Evolutionary conservation across 1,284 basidiomycete genomes (phyloP).

Genomic region (Ustilago loliicola): DNA sequence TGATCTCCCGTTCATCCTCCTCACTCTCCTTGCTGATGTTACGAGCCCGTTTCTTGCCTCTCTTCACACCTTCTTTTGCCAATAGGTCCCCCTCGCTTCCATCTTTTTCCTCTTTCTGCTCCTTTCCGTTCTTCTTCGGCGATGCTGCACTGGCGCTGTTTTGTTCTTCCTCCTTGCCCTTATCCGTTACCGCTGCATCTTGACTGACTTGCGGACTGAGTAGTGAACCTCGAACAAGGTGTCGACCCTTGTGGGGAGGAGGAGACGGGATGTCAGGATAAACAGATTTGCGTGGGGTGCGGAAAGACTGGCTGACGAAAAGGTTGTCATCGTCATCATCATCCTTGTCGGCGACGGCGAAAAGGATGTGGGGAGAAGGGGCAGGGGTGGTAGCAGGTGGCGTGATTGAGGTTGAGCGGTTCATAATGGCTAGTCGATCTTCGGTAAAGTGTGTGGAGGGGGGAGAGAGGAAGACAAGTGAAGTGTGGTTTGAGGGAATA

Average conservation of each 20-base stretch:
- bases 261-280: background rate
- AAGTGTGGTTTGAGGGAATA: background rate
- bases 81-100: background rate
- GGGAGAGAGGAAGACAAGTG: background rate
- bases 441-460: background rate
- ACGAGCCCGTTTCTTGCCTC: conserved; percentile 1
- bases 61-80: background rate
- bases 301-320: conserved; percentile 11
- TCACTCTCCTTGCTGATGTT: background rate
- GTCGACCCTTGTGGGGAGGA: background rate
- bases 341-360: no score
- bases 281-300: background rate
- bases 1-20: background rate
- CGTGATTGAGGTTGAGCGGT: background rate
- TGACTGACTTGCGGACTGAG: no score
- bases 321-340: conserved; percentile 20
- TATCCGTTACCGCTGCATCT: no score
- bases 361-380: background rate
- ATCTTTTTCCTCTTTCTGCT: background rate
- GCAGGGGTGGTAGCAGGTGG: conserved; percentile 12
- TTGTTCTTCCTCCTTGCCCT: no score
- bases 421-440: background rate
- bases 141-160: background rate
- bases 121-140: background rate
- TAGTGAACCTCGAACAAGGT: background rate